These are phyloP conservation scores for Pinus taeda DNA, from an alignment of 75 land plant species.

Conservation along the genomic window DNA sequence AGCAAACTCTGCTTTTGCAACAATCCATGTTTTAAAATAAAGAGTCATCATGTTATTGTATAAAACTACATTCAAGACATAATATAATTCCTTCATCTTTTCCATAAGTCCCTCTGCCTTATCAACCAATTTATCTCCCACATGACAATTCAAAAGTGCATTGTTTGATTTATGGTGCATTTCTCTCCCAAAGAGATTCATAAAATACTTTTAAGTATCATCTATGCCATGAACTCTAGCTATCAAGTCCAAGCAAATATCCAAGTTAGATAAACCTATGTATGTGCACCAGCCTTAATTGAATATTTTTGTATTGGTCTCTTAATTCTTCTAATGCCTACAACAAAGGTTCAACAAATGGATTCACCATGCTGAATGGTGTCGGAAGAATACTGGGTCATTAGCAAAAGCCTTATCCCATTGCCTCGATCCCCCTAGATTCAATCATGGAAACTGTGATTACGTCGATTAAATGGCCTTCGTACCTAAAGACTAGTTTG, in stretches of 20 bases:
- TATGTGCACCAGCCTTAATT: no score
- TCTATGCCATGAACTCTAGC: constrained; percentile 34
- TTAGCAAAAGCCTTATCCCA: no score
- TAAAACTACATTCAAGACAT: constrained; percentile 26
- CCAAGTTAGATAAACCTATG: constrained; percentile 14
- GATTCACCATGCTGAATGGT: no score
- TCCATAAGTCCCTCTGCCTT: constrained; percentile 45
- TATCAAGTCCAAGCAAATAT: constrained; percentile 33
- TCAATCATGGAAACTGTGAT: no score
- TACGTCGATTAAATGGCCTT: no score
- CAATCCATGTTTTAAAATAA: constrained; percentile 19
- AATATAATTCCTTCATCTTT: constrained; percentile 44
- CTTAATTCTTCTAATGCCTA: no score
- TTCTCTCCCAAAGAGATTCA: constrained; percentile 22
- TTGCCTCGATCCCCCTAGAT: no score
- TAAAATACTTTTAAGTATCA: constrained; percentile 44
- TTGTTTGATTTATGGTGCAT: constrained; percentile 52
- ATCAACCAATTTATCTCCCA: constrained; percentile 32
- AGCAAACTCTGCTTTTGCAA: constrained; percentile 41
- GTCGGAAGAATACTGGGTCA: no score
- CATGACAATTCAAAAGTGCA: constrained; percentile 63
- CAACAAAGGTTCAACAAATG: no score
- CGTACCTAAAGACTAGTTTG: no score
- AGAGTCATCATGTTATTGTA: constrained; percentile 57
- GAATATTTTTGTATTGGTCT: no score